These are phyloP conservation scores for Vanilla planifolia DNA, from an alignment of 106 monocot species.

Conservation along the genomic window DNA sequence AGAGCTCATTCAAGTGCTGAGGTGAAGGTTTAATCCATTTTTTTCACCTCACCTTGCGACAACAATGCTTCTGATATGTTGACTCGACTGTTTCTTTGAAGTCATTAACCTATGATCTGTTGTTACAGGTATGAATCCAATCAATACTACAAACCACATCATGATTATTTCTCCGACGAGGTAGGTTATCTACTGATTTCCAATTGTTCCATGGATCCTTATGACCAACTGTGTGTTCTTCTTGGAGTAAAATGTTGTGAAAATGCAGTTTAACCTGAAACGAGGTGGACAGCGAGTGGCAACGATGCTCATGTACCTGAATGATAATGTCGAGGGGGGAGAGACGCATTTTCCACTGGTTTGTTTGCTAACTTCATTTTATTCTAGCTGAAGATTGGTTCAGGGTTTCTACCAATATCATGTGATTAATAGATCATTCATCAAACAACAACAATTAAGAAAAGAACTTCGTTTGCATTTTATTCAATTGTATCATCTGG, in stretches of 20 bases:
- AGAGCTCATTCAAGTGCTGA: conserved; percentile 81
- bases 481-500: too few species aligned
- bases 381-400: too few species aligned
- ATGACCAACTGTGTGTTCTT: not conserved
- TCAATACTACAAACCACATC: conserved; percentile 64
- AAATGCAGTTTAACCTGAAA: conserved; percentile 53
- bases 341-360: conserved; percentile 75
- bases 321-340: conserved; percentile 65
- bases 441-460: too few species aligned
- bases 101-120: conserved; percentile 16
- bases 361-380: conserved; percentile 8
- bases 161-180: conserved; percentile 80
- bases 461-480: too few species aligned
- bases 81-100: not conserved
- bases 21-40: conserved; percentile 34
- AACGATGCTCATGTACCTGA: conserved; percentile 78
- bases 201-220: too few species aligned
- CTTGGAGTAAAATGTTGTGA: not conserved
- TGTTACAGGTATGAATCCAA: conserved; percentile 47
- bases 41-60: too few species aligned
- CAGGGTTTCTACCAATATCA: too few species aligned
- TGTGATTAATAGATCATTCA: too few species aligned
- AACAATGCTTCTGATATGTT: not conserved
- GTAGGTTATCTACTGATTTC: conserved; percentile 32
- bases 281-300: conserved; percentile 64